Evolutionary conservation across 192 early-diverging fungal genomes (phyloP), one percentile per base, ranked within the genome.

Genomic region (Coemansia sp.): DNA sequence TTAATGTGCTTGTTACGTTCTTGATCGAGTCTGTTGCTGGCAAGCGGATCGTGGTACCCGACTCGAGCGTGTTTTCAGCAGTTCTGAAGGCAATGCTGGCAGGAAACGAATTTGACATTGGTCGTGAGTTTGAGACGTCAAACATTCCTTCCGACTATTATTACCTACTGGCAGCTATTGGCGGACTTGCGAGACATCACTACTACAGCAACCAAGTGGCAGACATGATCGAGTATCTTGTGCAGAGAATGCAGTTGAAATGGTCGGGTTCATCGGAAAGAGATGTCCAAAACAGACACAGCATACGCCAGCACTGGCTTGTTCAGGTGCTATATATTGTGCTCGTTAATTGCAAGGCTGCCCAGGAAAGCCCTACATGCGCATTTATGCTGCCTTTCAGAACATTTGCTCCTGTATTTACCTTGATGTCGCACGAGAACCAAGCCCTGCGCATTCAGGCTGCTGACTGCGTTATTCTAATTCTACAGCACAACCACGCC

Each of bases 101-200:
- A 16, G 39, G 37, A 16, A 40, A 2, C 61, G 65, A 39, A 46
- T 4, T 20, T 16, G 40, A 22, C 58, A 51, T 46, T 16, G 51
- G 32, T 13, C 32, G 53, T 12, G 61, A 42, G 25, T 49, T 46
- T 25, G 59, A 20, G 12, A 43, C 49, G 5, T 40, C 42, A 40
- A 44, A 55, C 9, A n/a, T 50, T n/a, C n/a, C 57, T 75, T 63
- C 71, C 0, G 65, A 75, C 49, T 63, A 75, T 60, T 77, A 83
- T 57, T 73, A 83, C 49, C 76, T 83, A 0, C 51, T 83, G 56
- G 70, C 76, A 0, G 82, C 77, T 1, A 79, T 84, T 16, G 77
- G 82, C 58, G 77, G 82, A 0, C 77, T 84, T 44, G 82, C 77
- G 25, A 79, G 63, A 22, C 77, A 84, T 46, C 76, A 76, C 59